phyloP scores from a whole-genome alignment of 345 rosid genomes.

The Citrus cavaleriei region DNA sequence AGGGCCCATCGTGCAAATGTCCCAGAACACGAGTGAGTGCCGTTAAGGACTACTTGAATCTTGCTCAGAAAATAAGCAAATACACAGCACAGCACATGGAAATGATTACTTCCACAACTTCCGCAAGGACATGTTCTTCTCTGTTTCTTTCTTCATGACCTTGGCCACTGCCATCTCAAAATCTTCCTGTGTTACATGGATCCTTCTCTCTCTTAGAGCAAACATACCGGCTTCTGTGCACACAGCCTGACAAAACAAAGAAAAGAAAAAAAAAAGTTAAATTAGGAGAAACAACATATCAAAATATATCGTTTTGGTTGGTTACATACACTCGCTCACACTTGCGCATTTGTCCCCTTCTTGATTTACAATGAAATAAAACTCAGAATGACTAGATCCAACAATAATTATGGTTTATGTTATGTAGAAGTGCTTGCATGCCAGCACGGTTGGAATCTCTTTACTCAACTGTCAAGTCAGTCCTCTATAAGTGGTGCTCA shows the following conservation, averaged over 20 bases:
- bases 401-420: too few species aligned
- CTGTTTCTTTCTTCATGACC: slow-evolving; percentile 99
- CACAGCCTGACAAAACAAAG: slow-evolving; percentile 60
- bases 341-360: not conserved
- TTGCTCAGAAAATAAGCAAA: not conserved
- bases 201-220: slow-evolving; percentile 96
- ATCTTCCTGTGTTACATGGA: slow-evolving; percentile 97
- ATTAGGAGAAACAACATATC: not conserved
- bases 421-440: too few species aligned
- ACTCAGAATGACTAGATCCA: not conserved
- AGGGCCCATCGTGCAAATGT: not conserved
- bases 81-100: not conserved
- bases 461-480: too few species aligned
- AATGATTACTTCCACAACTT: slow-evolving; percentile 86
- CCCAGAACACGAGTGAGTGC: not conserved
- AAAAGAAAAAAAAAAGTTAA: not conserved
- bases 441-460: not conserved
- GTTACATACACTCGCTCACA: too few species aligned
- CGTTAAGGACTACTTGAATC: not conserved
- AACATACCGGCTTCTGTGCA: slow-evolving; percentile 99
- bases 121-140: slow-evolving; percentile 97
- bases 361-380: not conserved
- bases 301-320: not conserved
- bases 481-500: not conserved
- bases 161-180: slow-evolving; percentile 99